These are phyloP conservation scores for Xylaria castorea DNA, from an alignment of 495 filamentous ascomycete genomes.

Conservation along the genomic window DNA sequence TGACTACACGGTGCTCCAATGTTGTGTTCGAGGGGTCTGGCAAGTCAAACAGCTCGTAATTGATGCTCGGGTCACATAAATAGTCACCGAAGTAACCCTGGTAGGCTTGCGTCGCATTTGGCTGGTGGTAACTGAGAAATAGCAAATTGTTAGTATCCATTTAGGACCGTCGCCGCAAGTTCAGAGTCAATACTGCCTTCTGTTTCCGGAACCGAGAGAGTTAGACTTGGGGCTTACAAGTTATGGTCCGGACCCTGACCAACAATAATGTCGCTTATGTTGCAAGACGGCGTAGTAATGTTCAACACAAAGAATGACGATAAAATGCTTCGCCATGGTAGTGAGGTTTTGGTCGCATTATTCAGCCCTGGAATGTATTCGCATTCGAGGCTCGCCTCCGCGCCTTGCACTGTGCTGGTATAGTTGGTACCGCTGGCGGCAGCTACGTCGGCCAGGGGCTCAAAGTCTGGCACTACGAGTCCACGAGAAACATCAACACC, in stretches of 20 bases:
- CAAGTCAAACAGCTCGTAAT: neutral
- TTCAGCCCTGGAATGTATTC: constrained; percentile 16
- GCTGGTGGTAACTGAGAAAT: constrained; percentile 20
- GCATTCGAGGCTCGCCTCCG: constrained; percentile 25
- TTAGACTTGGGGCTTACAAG: neutral
- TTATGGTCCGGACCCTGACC: constrained; percentile 27
- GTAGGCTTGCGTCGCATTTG: constrained; percentile 28
- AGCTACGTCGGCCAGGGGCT: neutral
- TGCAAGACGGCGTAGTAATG: constrained; percentile 25
- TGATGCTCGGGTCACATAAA: constrained; percentile 21
- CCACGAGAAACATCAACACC: constrained; percentile 20
- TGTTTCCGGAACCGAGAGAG: neutral
- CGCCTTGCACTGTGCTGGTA: constrained; percentile 12
- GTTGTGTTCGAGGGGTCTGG: constrained; percentile 17
- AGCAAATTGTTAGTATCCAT: neutral
- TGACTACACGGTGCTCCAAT: constrained; percentile 19
- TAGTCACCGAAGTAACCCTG: constrained; percentile 27
- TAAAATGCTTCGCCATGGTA: constrained; percentile 26
- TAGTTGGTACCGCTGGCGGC: constrained; percentile 1
- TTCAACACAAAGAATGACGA: constrained; percentile 24
- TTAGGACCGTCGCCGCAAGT: neutral
- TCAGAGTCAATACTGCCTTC: neutral
- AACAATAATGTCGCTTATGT: constrained; percentile 21
- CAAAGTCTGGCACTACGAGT: constrained; percentile 28
- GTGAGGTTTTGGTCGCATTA: constrained; percentile 11